Evolutionary conservation across 371 early-diverging fungal species (phyloP).

Genomic region (Mortierella polycephala): DNA sequence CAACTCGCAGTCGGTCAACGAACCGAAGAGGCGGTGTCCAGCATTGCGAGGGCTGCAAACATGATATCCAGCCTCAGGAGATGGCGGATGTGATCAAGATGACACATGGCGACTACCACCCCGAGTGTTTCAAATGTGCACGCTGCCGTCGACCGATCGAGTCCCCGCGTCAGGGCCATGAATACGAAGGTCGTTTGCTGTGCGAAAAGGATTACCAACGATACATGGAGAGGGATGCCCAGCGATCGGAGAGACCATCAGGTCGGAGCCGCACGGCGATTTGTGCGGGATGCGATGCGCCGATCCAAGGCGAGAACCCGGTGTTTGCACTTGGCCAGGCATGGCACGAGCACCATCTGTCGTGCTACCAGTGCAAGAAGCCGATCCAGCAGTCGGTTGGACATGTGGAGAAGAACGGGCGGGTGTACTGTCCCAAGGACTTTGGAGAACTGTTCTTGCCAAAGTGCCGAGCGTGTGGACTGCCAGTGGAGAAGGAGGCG

Average conservation of each 20-base stretch:
- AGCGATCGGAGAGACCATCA: conserved; percentile 51
- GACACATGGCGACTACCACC: conserved; percentile 63
- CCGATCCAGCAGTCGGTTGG: conserved; percentile 61
- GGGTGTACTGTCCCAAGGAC: conserved; percentile 82
- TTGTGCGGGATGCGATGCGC: conserved; percentile 38
- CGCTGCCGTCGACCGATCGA: conserved; percentile 73
- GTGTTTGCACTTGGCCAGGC: conserved; percentile 71
- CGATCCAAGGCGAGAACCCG: conserved; percentile 54
- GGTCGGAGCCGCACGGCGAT: conserved; percentile 8
- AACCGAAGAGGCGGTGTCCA: conserved; percentile 49
- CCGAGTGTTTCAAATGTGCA: conserved; percentile 74
- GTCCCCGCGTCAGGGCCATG: conserved; percentile 69
- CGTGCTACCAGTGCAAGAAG: conserved; percentile 73
- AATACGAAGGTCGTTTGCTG: conserved; percentile 71
- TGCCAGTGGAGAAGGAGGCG: conserved; percentile 77
- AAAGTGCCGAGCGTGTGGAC: conserved; percentile 74
- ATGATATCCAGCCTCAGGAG: conserved; percentile 50
- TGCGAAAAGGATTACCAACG: conserved; percentile 77
- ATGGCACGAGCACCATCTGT: conserved; percentile 76
- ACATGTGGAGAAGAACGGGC: conserved; percentile 74
- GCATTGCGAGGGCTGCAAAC: conserved; percentile 45
- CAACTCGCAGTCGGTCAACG: conserved; percentile 45
- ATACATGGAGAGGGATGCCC: conserved; percentile 56
- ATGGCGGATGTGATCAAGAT: conserved; percentile 37
- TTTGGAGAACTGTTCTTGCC: conserved; percentile 72